phyloP scores from a whole-genome alignment of 352 stramenopile species.

The Pythium brachiatum region DNA sequence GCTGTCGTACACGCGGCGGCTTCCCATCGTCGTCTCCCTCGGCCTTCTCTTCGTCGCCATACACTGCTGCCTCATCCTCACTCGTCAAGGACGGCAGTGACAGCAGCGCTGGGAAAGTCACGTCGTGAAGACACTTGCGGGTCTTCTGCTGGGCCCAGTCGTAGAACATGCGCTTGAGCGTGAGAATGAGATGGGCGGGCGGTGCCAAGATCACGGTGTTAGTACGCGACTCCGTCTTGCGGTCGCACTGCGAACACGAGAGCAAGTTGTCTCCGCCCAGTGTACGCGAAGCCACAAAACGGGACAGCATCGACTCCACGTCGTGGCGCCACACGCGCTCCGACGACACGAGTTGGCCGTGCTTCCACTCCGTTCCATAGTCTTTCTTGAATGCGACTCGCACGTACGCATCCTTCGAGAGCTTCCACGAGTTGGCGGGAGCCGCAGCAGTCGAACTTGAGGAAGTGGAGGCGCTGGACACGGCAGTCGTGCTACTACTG shows the following conservation, averaged over 20 bases:
- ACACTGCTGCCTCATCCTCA: conserved; percentile 53
- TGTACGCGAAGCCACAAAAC: conserved; percentile 76
- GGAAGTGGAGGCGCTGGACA: background rate
- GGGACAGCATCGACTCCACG: conserved; percentile 76
- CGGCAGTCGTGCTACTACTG: background rate
- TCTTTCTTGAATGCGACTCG: conserved; percentile 89
- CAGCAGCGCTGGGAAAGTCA: conserved; percentile 68
- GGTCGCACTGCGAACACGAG: conserved; percentile 62
- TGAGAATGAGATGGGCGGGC: conserved; percentile 82
- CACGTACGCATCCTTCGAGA: conserved; percentile 84
- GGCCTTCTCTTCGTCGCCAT: conserved; percentile 13
- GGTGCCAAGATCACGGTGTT: conserved; percentile 82
- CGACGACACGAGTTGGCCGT: conserved; percentile 72
- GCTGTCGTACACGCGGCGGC: background rate
- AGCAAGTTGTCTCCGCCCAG: conserved; percentile 81
- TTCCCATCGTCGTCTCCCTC: conserved; percentile 18
- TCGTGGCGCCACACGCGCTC: conserved; percentile 85
- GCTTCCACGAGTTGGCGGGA: conserved; percentile 52
- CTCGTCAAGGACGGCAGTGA: conserved; percentile 57
- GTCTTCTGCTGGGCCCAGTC: conserved; percentile 88
- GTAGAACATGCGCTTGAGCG: conserved; percentile 89
- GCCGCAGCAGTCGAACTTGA: conserved; percentile 12
- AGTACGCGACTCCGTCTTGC: conserved; percentile 77
- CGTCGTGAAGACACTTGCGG: conserved; percentile 83
- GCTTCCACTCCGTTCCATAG: conserved; percentile 85